These are phyloP conservation scores for Colletotrichum plurivorum DNA, from an alignment of 2,329 filamentous ascomycete genomes.

Conservation along the genomic window DNA sequence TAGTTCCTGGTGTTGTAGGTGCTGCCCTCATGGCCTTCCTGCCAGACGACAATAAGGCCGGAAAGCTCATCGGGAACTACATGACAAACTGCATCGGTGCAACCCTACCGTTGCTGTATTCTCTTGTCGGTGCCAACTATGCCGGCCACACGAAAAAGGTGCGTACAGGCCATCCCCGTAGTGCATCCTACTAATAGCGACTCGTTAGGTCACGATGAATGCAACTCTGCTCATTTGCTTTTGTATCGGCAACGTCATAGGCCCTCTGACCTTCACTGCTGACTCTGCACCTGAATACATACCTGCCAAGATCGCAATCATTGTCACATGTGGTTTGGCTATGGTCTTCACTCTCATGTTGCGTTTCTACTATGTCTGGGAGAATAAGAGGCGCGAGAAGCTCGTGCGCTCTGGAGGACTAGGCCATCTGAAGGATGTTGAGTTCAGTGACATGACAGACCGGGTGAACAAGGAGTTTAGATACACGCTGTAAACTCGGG, in stretches of 20 bases:
- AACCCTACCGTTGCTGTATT: constrained; percentile 75
- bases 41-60: constrained; percentile 57
- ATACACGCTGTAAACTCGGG: constrained; percentile 11
- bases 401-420: constrained; percentile 65
- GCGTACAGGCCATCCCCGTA: not conserved
- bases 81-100: constrained; percentile 76
- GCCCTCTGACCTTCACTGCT: constrained; percentile 72
- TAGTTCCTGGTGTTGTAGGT: constrained; percentile 58
- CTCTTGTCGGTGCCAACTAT: constrained; percentile 79
- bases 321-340: constrained; percentile 64
- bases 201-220: constrained; percentile 66
- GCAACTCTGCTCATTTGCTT: constrained; percentile 46
- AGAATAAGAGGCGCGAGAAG: constrained; percentile 38
- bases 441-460: constrained; percentile 76
- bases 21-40: constrained; percentile 70
- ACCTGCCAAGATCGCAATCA: constrained; percentile 68
- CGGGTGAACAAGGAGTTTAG: constrained; percentile 76
- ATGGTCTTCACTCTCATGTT: constrained; percentile 25
- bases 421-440: constrained; percentile 61
- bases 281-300: constrained; percentile 71
- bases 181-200: not conserved
- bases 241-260: constrained; percentile 74
- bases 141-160: constrained; percentile 76
- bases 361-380: constrained; percentile 30
- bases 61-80: constrained; percentile 74